These are phyloP conservation scores for Anthostomella pinea DNA, from an alignment of 2,329 filamentous ascomycete genomes.

Conservation along the genomic window DNA sequence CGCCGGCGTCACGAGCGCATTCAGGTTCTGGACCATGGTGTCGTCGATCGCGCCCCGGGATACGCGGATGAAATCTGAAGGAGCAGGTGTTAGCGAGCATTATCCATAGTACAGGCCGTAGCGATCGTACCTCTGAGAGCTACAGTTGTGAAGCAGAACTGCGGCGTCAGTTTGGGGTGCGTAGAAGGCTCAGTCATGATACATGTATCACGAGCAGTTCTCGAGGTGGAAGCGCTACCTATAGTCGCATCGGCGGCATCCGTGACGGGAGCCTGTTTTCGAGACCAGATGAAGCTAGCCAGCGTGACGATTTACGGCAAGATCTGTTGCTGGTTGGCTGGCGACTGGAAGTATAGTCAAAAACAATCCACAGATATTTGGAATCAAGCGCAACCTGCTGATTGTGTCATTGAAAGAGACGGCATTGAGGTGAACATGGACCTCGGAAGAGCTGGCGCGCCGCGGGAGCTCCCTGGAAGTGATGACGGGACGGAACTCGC, in stretches of 20 bases:
- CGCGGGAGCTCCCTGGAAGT: too few species aligned
- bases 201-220: slow-evolving; percentile 31
- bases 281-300: slow-evolving; percentile 50
- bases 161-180: slow-evolving; percentile 60
- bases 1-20: slow-evolving; percentile 78
- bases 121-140: slow-evolving; percentile 60
- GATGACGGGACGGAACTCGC: too few species aligned
- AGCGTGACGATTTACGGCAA: slow-evolving; percentile 34
- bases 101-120: background rate
- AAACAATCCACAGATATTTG: too few species aligned
- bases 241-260: slow-evolving; percentile 35
- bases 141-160: slow-evolving; percentile 74
- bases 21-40: slow-evolving; percentile 88
- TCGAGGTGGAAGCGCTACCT: slow-evolving; percentile 9
- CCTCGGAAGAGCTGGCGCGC: too few species aligned
- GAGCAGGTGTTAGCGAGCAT: slow-evolving; percentile 12
- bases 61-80: slow-evolving; percentile 80
- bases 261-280: slow-evolving; percentile 36
- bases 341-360: too few species aligned
- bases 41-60: slow-evolving; percentile 87
- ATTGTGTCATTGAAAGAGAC: too few species aligned
- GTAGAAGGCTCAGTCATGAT: slow-evolving; percentile 47
- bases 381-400: too few species aligned
- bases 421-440: too few species aligned
- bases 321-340: slow-evolving; percentile 6